A percentile compares a stretch with the other conserved stretches of the same genome.
Conservation (phyloP, 2,329 filamentous ascomycete genomes). For the Nemania abortiva region DNA sequence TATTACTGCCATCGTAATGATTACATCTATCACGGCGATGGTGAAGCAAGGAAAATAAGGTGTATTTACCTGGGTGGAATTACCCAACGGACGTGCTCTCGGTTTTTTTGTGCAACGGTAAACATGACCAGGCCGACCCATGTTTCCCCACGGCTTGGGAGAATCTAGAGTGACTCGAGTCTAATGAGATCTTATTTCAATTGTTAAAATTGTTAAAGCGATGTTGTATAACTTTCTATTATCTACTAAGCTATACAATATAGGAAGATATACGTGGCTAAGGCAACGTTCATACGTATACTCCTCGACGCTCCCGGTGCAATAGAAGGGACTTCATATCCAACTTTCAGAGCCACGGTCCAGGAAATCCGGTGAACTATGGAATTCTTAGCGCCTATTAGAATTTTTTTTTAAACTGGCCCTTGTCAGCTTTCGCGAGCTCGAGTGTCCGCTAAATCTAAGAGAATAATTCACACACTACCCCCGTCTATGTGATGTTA, state of each 20-base stretch:
- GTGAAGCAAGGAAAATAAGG: neutral
- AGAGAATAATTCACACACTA: neutral
- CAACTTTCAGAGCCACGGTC: neutral
- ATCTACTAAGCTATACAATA: neutral
- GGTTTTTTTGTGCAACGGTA: neutral
- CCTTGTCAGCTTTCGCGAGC: neutral
- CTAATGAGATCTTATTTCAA: neutral
- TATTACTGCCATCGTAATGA: neutral
- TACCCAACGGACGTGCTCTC: neutral
- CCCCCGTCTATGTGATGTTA: neutral
- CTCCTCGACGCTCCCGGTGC: neutral
- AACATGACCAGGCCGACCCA: neutral
- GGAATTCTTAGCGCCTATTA: constrained; percentile 1
- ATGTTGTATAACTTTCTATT: neutral
- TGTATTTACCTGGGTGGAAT: neutral
- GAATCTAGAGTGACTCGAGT: neutral
- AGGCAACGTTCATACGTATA: neutral
- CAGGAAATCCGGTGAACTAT: neutral
- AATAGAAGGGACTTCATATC: neutral
- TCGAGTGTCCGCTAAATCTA: neutral
- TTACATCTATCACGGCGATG: neutral
- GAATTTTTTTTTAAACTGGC: constrained; percentile 5
- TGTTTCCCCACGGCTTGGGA: neutral
- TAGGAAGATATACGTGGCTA: neutral
- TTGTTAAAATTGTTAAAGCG: neutral